Conservation (phyloP, 1,284 basidiomycete genomes). For the Apiotrichum gracile region DNA sequence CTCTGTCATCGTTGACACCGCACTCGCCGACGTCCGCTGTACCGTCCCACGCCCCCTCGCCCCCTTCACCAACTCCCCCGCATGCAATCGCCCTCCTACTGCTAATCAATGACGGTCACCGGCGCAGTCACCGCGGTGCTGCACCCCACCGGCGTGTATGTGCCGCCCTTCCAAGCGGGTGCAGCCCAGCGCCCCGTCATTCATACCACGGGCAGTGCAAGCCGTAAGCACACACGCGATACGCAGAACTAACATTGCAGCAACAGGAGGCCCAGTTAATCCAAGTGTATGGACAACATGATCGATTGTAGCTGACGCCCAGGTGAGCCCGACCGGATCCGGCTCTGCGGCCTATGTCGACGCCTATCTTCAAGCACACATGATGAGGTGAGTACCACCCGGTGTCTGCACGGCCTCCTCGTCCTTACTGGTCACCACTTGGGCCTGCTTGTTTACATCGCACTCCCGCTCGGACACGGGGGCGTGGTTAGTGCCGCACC, state of each 20-base stretch:
- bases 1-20: no score
- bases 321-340: not conserved
- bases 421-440: no score
- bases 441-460: no score
- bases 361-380: conserved; percentile 37
- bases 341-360: not conserved
- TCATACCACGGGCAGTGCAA: not conserved
- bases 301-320: not conserved
- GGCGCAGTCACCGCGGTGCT: conserved; percentile 1
- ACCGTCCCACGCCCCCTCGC: not conserved
- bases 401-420: no score
- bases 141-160: not conserved
- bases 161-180: not conserved
- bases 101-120: not conserved
- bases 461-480: no score
- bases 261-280: not conserved
- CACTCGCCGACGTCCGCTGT: no score
- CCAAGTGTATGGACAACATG: not conserved
- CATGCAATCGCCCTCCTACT: not conserved
- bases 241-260: not conserved
- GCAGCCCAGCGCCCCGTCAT: not conserved
- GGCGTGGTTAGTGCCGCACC: no score
- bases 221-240: not conserved
- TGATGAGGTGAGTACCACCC: conserved; percentile 36
- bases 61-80: not conserved